A percentile compares a stretch with the other conserved stretches of the same genome.
phyloP scores from a whole-genome alignment of 78 protist species.

The Protostelium mycophagum region DNA sequence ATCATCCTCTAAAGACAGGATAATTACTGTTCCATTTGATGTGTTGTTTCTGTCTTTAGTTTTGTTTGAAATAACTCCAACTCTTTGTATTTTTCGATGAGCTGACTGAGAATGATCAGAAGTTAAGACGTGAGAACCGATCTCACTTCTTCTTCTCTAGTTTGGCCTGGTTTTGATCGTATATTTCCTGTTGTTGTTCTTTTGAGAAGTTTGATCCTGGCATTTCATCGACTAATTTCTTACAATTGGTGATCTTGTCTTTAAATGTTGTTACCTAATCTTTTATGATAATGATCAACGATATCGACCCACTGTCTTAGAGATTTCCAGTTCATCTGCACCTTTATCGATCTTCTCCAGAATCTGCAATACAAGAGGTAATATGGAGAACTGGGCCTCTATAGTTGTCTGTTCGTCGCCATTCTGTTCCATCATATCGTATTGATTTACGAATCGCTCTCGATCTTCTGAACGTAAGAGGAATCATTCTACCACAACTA shows the following conservation, averaged over 20 bases:
- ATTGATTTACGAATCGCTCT: too few relatives aligned
- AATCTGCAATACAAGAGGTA: background rate
- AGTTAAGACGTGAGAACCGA: too few relatives aligned
- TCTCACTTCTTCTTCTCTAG: background rate
- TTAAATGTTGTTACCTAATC: background rate
- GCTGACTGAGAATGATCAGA: too few relatives aligned
- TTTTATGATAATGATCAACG: background rate
- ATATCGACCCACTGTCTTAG: background rate
- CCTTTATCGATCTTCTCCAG: background rate
- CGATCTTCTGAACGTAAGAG: too few relatives aligned
- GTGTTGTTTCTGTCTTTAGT: too few relatives aligned
- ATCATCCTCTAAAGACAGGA: too few relatives aligned
- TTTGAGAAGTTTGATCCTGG: background rate
- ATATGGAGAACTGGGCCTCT: background rate
- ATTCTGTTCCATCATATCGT: too few relatives aligned
- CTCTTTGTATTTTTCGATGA: too few relatives aligned
- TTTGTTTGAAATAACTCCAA: too few relatives aligned
- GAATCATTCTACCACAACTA: too few relatives aligned
- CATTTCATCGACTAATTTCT: background rate
- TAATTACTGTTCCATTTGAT: too few relatives aligned
- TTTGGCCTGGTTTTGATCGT: background rate
- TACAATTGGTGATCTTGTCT: background rate
- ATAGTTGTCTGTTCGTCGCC: too few relatives aligned
- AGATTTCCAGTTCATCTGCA: background rate
- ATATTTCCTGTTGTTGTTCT: background rate